Conservation (phyloP, 495 filamentous ascomycete genomes). For the Trichoderma gamsii region DNA sequence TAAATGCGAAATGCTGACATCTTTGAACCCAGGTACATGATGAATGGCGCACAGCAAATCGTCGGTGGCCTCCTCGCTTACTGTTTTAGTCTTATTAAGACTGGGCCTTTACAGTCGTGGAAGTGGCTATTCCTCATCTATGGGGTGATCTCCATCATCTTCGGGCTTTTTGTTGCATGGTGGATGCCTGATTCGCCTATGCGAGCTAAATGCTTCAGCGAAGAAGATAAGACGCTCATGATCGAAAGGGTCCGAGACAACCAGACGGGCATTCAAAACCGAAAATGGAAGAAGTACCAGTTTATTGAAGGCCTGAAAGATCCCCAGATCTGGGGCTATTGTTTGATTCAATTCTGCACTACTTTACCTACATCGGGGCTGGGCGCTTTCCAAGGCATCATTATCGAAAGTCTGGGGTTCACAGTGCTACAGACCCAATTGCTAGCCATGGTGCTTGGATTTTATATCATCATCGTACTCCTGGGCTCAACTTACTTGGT, state of each 20-base stretch:
- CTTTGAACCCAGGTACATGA: conserved; percentile 47
- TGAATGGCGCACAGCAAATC: conserved; percentile 54
- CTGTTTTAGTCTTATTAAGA: conserved; percentile 47
- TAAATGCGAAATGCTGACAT: not conserved
- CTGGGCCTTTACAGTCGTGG: conserved; percentile 43
- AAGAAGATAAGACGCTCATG: conserved; percentile 52
- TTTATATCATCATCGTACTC: conserved; percentile 63
- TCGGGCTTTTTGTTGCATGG: conserved; percentile 52
- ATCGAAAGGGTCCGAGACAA: conserved; percentile 54
- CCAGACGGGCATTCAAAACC: conserved; percentile 62
- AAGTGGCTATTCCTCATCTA: conserved; percentile 48
- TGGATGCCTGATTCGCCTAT: conserved; percentile 60
- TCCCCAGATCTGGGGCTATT: conserved; percentile 43
- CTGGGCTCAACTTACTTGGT: conserved; percentile 58
- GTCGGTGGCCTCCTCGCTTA: conserved; percentile 52
- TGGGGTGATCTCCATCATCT: conserved; percentile 50
- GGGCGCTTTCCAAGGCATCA: conserved; percentile 61
- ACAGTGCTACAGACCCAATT: conserved; percentile 48
- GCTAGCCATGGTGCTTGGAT: conserved; percentile 63
- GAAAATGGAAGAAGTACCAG: conserved; percentile 43
- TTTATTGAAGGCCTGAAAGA: conserved; percentile 43
- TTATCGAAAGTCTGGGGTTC: conserved; percentile 47
- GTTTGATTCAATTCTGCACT: conserved; percentile 56
- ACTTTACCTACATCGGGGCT: conserved; percentile 63
- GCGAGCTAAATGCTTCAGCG: conserved; percentile 51